Evolutionary conservation across 257 asterid species (phyloP), one percentile per base, ranked within the genome.

Genomic region (Voacanga thouarsii): DNA sequence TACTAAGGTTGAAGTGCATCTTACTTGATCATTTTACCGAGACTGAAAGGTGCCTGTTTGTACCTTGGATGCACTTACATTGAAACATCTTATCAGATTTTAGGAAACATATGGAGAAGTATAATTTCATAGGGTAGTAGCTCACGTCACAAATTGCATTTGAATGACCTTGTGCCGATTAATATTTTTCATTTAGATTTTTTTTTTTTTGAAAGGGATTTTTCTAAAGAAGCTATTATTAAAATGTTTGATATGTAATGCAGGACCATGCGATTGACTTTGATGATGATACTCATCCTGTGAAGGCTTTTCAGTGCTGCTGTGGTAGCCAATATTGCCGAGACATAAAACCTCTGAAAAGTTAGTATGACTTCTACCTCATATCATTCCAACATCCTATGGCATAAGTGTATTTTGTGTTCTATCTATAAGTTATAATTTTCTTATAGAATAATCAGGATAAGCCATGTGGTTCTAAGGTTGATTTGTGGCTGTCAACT

Each of bases 241-340:
- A 70, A n/a, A 80, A 79, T 66, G 65, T 63, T 66, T 75, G 47
- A 11, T 21, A 47, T 78, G 77, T 51, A 26, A 70, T 81, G 83
- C 91, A 88, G 92, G 94, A 90, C 78, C 88, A 90, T 75, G 91
- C 90, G 16, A 83, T 85, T 43, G 90, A 87, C 80, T 90, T 88
- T 75, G 51, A 59, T 14, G 88, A 84, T 65, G 73, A 71, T 56
- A 71, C 64, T 60, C 83, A 84, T 66, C 85, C 85, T 10, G 84
- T 78, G 78, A 84, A 85, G 77, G 89, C 87, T 61, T 88, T 90
- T 65, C 69, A 55, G 49, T 90, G 94, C 77, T 67, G 26, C 50
- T 88, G 94, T 50, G 87, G 84, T 24, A 90, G 91, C 83, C 50
- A 85, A 49, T 61, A 77, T 76, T 90, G 94, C 79, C 80, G 91